Base-by-base conservation (phyloP, 1,284 basidiomycete species). In the Cutaneotrichosporon sp. region DNA sequence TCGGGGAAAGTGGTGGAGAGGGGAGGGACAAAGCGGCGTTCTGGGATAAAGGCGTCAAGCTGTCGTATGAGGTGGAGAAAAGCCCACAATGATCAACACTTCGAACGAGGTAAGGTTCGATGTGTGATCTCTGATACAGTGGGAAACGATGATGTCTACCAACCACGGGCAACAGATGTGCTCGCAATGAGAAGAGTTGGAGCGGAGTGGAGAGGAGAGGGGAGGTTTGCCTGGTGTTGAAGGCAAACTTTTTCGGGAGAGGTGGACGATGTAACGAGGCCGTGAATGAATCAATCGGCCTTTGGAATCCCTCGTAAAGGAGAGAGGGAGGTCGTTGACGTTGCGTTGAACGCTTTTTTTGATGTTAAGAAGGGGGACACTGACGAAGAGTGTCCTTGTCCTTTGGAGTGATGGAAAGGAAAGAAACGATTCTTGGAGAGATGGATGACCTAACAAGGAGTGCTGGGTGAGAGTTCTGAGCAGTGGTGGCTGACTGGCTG, bases 171-270 rank as follows among this genome's bases (percentile, higher is more conserved):
- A n/a, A n/a, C n/a, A n/a, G n/a, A n/a, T n/a, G n/a, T n/a, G n/a
- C n/a, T n/a, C n/a, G n/a, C n/a, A n/a, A n/a, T n/a, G n/a, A n/a
- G n/a, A n/a, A n/a, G n/a, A n/a, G n/a, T n/a, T 16, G n/a, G 38
- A 41, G 24, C 35, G 19, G 20, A 20, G 35, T 38, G 10, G 35
- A 38, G 19, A 38, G 38, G 22, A 41, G n/a, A n/a, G n/a, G 37
- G 22, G 24, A 26, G 16, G 38, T 24, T 41, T 41, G 22, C 22
- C 22, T 24, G 27, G 8, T n/a, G n/a, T n/a, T n/a, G 27, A 3
- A 10, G 43, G 33, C 49, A 51, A 51, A 51, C 49, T 51, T 51
- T 51, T 51, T 51, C 34, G 31, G n/a, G n/a, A n/a, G n/a, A n/a
- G 31, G 35, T 48, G 35, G 37, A 8, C 45, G 31, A 35, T 25